Base-by-base conservation (phyloP, 2,329 filamentous ascomycete species). In the Aspergillus ibericus region DNA sequence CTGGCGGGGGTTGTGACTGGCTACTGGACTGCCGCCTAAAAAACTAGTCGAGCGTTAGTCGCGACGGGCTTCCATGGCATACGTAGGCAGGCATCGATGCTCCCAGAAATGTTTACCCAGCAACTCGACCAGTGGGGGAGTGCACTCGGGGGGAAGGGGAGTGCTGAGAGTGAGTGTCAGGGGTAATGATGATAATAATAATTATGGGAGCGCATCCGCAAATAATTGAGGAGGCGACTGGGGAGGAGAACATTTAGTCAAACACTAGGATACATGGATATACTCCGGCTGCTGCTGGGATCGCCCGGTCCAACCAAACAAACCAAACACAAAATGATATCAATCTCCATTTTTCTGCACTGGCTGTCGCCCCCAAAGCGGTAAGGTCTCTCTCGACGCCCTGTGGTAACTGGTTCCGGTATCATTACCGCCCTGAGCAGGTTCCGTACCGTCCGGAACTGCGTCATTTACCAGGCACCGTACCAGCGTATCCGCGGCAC, bases 31-130 rank as follows among this genome's bases (percentile, higher is more conserved):
- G 44, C 22, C 27, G 44, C 44, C 44, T 32, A 48, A 48, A 48
- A 48, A 48, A 48, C 44, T 48, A 48, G 44, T 48, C 44, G 25
- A 27, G 44, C 44, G 22, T 48, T 48, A 48, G 44, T 48, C 44
- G 44, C 25, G 44, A 29, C 44, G 22, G 27, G 44, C 44, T 22
- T 42, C 44, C 44, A 48, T 48, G 44, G 44, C 44, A 48, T 48
- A 48, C 44, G 44, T 48, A 48, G 44, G 25, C 27, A 29, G 44
- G 38, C 18, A 20, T 42, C 38, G 38, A 20, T 42, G 38, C 10
- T 42, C 20, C 20, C 38, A 18, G 20, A 42, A 42, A 42, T 22
- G 38, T 42, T 42, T 22, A 22, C 13, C 38, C 38, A 42, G 38
- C 8, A 10, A 42, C 9, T 42, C 38, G 20, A 4, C 5, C 38